phyloP scores from a whole-genome alignment of 345 rosid genomes.

The Kernera saxatilis region DNA sequence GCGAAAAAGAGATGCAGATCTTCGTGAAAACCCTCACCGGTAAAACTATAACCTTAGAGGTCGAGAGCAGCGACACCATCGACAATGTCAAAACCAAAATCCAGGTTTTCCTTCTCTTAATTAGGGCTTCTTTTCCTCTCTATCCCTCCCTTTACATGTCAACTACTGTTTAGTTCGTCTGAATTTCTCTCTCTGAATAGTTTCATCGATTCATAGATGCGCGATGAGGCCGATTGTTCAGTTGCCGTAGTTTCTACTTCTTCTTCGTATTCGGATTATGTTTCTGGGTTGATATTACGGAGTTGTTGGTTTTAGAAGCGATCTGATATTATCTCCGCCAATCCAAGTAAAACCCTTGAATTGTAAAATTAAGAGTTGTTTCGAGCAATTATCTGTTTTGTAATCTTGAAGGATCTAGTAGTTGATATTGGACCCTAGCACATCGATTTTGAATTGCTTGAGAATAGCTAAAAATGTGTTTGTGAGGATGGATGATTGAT shows the following conservation, averaged over 20 bases:
- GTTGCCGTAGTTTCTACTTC: background rate
- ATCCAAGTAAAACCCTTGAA: background rate
- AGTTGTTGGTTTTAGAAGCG: background rate
- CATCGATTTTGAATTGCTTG: background rate
- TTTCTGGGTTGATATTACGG: background rate
- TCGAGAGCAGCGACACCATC: slow-evolving; percentile 51
- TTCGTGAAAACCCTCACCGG: slow-evolving; percentile 58
- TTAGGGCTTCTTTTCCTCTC: background rate
- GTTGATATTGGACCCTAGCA: too few species aligned
- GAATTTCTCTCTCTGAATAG: background rate
- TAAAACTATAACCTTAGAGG: slow-evolving; percentile 55
- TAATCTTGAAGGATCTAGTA: background rate
- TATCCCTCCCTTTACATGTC: background rate
- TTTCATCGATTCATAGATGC: too few species aligned
- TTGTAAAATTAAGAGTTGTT: background rate
- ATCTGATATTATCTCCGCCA: background rate
- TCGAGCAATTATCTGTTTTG: background rate
- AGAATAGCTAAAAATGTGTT: background rate
- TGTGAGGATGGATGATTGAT: too few species aligned
- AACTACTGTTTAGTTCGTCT: background rate
- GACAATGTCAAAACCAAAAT: slow-evolving; percentile 56
- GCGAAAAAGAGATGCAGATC: slow-evolving; percentile 42
- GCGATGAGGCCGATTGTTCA: background rate
- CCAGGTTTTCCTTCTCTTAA: slow-evolving; percentile 33
- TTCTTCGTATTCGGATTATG: background rate